A percentile compares a stretch with the other conserved stretches of the same genome.
These are phyloP conservation scores for Primulina tabacum DNA, from an alignment of 257 asterid species.

Conservation along the genomic window DNA sequence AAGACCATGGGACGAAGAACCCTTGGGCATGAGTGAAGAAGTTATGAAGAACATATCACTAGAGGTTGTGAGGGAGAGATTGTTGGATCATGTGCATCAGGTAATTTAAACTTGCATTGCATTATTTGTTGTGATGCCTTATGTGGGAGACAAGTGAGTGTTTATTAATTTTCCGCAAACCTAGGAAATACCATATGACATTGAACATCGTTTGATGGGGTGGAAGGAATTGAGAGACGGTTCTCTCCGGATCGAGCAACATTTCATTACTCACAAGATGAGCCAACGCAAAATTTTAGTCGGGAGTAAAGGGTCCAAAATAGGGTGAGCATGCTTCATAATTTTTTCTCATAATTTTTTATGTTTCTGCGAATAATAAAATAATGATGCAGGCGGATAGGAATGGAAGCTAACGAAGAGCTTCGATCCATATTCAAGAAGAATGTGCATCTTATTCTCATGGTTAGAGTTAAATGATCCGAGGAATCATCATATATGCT, in stretches of 20 bases:
- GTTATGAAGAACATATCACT: conserved; percentile 87
- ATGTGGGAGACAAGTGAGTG: conserved; percentile 12
- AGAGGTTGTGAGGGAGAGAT: conserved; percentile 81
- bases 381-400: conserved; percentile 68
- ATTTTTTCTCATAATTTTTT: background rate
- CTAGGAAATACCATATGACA: conserved; percentile 86
- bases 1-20: conserved; percentile 98
- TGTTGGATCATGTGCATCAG: conserved; percentile 89
- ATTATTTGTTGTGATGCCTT: conserved; percentile 2
- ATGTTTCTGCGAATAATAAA: background rate
- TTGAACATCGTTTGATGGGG: conserved; percentile 83
- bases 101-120: conserved; percentile 34
- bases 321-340: conserved; percentile 53
- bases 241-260: conserved; percentile 92
- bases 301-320: conserved; percentile 82
- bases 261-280: conserved; percentile 78
- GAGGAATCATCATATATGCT: background rate
- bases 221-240: conserved; percentile 94
- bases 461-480: conserved; percentile 68
- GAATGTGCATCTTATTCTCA: conserved; percentile 73
- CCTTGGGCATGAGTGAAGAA: conserved; percentile 81
- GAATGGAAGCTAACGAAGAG: conserved; percentile 93
- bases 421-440: conserved; percentile 78
- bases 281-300: conserved; percentile 93
- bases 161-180: conserved; percentile 22